These are phyloP conservation scores for Herpotrichia juniperi DNA, from an alignment of 2,329 filamentous ascomycete species.

Conservation along the genomic window DNA sequence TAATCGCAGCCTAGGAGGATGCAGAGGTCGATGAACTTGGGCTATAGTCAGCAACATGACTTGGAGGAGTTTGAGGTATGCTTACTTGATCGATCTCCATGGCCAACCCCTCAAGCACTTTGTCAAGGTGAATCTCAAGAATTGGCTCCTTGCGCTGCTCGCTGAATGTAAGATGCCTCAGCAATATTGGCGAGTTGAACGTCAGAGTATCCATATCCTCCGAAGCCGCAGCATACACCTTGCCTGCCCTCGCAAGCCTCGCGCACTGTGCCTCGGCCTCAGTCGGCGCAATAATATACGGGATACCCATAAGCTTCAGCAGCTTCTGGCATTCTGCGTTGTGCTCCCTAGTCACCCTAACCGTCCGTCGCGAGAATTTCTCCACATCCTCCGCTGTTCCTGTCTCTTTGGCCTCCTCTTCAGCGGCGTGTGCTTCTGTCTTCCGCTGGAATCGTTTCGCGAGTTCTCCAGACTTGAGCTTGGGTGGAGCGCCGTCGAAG, in stretches of 20 bases:
- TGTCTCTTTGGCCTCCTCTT: constrained; percentile 96
- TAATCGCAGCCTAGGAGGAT: constrained; percentile 98
- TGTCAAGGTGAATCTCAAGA: constrained; percentile 88
- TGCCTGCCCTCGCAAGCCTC: constrained; percentile 83
- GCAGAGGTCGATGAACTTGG: constrained; percentile 93
- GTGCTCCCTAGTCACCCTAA: constrained; percentile 94
- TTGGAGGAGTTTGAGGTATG: neutral
- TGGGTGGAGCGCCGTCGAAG: constrained; percentile 95
- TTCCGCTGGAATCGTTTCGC: constrained; percentile 97
- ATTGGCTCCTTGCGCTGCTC: constrained; percentile 98
- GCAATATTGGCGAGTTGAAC: constrained; percentile 87
- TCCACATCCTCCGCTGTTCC: constrained; percentile 97
- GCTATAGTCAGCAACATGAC: constrained; percentile 3
- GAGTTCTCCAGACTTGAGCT: constrained; percentile 95
- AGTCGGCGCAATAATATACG: constrained; percentile 92
- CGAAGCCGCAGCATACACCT: constrained; percentile 94
- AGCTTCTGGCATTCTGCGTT: constrained; percentile 92
- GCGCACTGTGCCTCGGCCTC: constrained; percentile 98
- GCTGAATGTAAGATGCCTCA: constrained; percentile 93
- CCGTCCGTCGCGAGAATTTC: constrained; percentile 92
- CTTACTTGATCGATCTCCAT: constrained; percentile 86
- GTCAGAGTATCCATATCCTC: constrained; percentile 99
- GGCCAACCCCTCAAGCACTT: constrained; percentile 81
- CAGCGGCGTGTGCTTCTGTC: constrained; percentile 84
- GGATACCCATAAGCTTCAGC: constrained; percentile 93